Evolutionary conservation across 116 monocot genomes (phyloP).

Genomic region (Cymodocea nodosa): DNA sequence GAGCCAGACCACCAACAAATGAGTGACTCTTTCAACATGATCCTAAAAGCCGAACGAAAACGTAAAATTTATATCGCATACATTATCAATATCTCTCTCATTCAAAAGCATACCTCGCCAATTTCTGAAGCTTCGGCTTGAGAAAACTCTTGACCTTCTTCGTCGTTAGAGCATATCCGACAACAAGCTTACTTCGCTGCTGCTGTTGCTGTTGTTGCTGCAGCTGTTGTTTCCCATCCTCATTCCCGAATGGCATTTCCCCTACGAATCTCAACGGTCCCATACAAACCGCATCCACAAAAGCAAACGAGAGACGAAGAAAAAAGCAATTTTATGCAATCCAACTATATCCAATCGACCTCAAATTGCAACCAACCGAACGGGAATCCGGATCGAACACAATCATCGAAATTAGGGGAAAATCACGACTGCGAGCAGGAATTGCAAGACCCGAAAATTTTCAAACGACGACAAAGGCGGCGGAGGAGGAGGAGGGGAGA

Average conservation of each 20-base stretch:
- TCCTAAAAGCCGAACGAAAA: background rate
- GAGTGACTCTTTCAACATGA: background rate
- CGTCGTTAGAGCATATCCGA: conserved; percentile 85
- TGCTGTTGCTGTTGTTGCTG: conserved; percentile 3
- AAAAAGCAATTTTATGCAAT: too few species aligned
- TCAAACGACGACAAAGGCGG: too few species aligned
- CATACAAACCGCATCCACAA: background rate
- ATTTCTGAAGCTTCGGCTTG: conserved; percentile 74
- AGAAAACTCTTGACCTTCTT: conserved; percentile 97
- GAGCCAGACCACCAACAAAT: too few species aligned
- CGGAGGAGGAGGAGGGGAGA: too few species aligned
- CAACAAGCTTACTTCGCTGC: conserved; percentile 54
- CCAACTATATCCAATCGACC: too few species aligned
- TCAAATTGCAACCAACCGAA: too few species aligned
- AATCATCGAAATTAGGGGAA: too few species aligned
- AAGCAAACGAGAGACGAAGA: background rate
- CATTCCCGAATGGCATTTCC: background rate
- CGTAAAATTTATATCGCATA: background rate
- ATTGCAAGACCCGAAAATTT: too few species aligned
- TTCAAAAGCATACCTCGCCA: conserved; percentile 53
- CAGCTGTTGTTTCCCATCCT: background rate
- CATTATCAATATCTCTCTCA: background rate
- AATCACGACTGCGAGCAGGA: too few species aligned
- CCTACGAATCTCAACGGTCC: background rate
- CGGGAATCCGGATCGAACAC: too few species aligned